These are phyloP conservation scores for Letharia lupina DNA, from an alignment of 495 filamentous ascomycete genomes.

Conservation along the genomic window DNA sequence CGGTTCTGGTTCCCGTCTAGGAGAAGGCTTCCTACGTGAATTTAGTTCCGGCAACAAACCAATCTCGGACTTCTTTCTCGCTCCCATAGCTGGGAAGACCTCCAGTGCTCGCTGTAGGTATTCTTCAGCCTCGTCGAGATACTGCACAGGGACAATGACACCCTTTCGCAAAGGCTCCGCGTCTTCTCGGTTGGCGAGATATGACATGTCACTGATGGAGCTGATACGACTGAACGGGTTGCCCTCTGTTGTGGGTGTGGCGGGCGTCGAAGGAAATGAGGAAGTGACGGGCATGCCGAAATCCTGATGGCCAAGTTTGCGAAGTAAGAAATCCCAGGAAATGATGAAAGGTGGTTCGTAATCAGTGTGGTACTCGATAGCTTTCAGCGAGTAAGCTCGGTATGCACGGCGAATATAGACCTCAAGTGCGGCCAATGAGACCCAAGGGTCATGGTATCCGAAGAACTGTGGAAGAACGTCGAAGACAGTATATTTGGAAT, in stretches of 20 bases:
- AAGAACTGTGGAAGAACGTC: slow-evolving; percentile 95
- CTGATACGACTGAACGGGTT: slow-evolving; percentile 69
- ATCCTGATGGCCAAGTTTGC: slow-evolving; percentile 84
- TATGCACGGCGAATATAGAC: slow-evolving; percentile 96
- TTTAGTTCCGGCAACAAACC: slow-evolving; percentile 64
- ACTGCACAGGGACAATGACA: slow-evolving; percentile 86
- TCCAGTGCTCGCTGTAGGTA: slow-evolving; percentile 72
- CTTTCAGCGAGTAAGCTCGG: slow-evolving; percentile 84
- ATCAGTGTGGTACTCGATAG: slow-evolving; percentile 75
- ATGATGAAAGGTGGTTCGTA: slow-evolving; percentile 71
- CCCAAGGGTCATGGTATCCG: slow-evolving; percentile 86
- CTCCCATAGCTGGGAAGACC: slow-evolving; percentile 53
- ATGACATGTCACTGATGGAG: slow-evolving; percentile 95
- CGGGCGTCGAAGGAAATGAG: slow-evolving; percentile 71
- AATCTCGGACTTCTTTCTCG: slow-evolving; percentile 38
- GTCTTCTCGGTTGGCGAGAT: slow-evolving; percentile 57
- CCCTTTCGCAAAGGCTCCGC: slow-evolving; percentile 81
- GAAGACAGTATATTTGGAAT: slow-evolving; percentile 97
- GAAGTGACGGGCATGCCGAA: slow-evolving; percentile 71
- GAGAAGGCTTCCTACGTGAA: slow-evolving; percentile 52
- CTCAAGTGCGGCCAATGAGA: slow-evolving; percentile 85
- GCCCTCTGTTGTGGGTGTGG: slow-evolving; percentile 58
- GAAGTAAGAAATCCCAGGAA: slow-evolving; percentile 90
- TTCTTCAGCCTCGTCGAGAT: slow-evolving; percentile 90
- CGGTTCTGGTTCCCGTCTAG: slow-evolving; percentile 40